Evolutionary conservation across 202 grass and related monocot genomes (phyloP), one percentile per base, ranked within the genome.

Genomic region (Panicum virgatum): DNA sequence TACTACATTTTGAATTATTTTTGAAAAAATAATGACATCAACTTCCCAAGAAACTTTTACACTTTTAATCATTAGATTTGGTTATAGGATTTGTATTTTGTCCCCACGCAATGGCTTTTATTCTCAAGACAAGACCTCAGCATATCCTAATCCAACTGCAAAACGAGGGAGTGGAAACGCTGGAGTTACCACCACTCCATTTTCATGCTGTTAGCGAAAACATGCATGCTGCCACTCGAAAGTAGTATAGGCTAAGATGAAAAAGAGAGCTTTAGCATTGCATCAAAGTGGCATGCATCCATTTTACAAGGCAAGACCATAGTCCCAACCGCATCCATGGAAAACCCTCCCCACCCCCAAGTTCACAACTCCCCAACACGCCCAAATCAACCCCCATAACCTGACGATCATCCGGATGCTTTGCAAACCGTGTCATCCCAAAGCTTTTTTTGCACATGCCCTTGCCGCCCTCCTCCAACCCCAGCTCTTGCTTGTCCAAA

Each of bases 261-360:
- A 39, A 61, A 83, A 69, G 83, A 69, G 83, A 86, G 68, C 60
- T 68, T 16, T 75, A 83, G 18, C 51, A 82, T 86, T 80, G 37
- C 66, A 83, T 78, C 73, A 62, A 77, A 68, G 68, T 39, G 10
- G 18, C 39, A 82, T n/a, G 78, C 58, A 86, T 43, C 72, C 78
- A 74, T 86, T 82, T 82, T 78, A 89, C 73, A 86, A 73, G 14
- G 20, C 42, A 86, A 78, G 53, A 7, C 29, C 26, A 56, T n/a
- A n/a, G n/a, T 7, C 29, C 52, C 53, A 45, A 12, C 47, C n/a
- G n/a, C 51, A 80, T 36, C 64, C 45, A 62, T 25, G 60, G 27
- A 66, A 73, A 65, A 16, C 63, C 43, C 62, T 50, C 16, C 76
- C 15, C 67, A 30, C 2, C n/a, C n/a, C n/a, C n/a, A n/a, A n/a